Evolutionary conservation across 2,329 filamentous ascomycete genomes (phyloP).

Genomic region (Alternaria arborescens): DNA sequence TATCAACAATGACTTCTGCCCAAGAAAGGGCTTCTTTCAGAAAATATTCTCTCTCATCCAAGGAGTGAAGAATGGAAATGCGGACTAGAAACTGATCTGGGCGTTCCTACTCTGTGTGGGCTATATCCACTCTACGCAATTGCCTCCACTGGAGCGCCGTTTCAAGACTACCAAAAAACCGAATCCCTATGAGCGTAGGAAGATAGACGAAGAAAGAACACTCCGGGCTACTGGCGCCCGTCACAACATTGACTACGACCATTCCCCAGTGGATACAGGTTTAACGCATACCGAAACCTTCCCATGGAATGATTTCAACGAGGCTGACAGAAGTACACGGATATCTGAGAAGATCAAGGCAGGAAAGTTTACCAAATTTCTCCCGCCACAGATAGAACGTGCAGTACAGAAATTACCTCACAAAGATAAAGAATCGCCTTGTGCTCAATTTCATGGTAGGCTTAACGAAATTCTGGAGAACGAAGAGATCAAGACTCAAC

Average conservation of each 20-base stretch:
- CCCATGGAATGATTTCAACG: not conserved
- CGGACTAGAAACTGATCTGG: slow-evolving; percentile 28
- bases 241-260: not conserved
- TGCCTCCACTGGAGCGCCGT: not conserved
- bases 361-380: not conserved
- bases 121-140: slow-evolving; percentile 3
- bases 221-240: not conserved
- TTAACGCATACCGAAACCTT: not conserved
- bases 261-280: not conserved
- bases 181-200: not conserved
- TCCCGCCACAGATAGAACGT: not conserved
- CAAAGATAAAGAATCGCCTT: not conserved
- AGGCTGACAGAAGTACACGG: not conserved
- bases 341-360: not conserved
- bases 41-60: not conserved
- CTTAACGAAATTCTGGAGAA: not conserved
- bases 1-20: slow-evolving; percentile 16
- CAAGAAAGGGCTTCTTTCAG: slow-evolving; percentile 1
- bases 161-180: not conserved
- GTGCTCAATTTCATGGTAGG: not conserved
- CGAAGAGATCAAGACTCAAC: not conserved
- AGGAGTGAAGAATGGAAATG: slow-evolving; percentile 4
- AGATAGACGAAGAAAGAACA: not conserved
- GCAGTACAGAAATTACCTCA: not conserved
- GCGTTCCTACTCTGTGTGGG: slow-evolving; percentile 19